A percentile compares a stretch with the other conserved stretches of the same genome.
These are phyloP conservation scores for Pyrenochaeta sp. DNA, from an alignment of 2,329 filamentous ascomycete genomes.

Conservation along the genomic window DNA sequence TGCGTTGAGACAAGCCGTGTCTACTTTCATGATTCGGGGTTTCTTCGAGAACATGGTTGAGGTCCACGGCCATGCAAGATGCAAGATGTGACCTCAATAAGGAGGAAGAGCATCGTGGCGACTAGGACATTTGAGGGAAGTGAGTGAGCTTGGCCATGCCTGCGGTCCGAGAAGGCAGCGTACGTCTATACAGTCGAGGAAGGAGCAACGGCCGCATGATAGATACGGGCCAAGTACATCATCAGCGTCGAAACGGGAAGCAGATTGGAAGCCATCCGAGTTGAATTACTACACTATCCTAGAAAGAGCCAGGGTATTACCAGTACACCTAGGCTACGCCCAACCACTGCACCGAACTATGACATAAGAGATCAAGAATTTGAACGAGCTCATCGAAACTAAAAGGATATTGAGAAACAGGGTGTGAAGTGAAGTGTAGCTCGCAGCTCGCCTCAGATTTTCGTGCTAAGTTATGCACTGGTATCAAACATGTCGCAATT, in stretches of 20 bases:
- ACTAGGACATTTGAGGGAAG: no score
- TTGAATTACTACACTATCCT: conserved; percentile 40
- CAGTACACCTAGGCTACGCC: conserved; percentile 18
- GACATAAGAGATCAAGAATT: conserved; percentile 41
- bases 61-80: no score
- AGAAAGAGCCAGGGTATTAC: conserved; percentile 32
- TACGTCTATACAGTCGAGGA: neutral
- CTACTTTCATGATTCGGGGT: no score
- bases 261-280: conserved; percentile 14
- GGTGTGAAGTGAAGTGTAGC: conserved; percentile 35
- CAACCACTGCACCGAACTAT: conserved; percentile 35
- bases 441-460: conserved; percentile 24
- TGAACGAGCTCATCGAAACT: conserved; percentile 39
- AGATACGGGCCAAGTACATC: no score
- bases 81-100: no score
- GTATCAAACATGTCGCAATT: conserved; percentile 46
- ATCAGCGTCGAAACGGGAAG: conserved; percentile 2
- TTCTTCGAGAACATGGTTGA: no score
- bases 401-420: conserved; percentile 46
- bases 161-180: neutral
- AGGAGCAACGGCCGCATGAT: neutral
- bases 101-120: no score
- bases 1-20: conserved; percentile 19
- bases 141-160: no score
- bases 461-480: conserved; percentile 48